Conservation (phyloP, 495 filamentous ascomycete species). For the Hypoxylon intermedium region DNA sequence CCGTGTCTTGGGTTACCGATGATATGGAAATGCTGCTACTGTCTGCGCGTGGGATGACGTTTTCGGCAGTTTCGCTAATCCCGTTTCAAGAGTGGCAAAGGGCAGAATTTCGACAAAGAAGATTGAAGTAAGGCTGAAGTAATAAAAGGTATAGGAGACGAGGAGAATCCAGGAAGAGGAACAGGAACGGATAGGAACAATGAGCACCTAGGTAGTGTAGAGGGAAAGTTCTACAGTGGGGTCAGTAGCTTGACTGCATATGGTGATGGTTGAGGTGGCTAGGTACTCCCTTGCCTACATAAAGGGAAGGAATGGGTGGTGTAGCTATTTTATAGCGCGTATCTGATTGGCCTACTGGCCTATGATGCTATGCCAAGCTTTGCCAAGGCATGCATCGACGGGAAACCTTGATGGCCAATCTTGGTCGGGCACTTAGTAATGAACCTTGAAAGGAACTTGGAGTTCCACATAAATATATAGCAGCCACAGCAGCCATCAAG, state of each 20-base stretch:
- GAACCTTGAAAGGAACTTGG: background rate
- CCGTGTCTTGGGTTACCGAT: background rate
- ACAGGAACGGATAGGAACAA: background rate
- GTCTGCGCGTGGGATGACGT: slow-evolving; percentile 17
- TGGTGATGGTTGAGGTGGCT: slow-evolving; percentile 11
- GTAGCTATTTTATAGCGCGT: slow-evolving; percentile 1
- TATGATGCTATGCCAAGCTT: slow-evolving; percentile 35
- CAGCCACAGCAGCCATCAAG: slow-evolving; percentile 14
- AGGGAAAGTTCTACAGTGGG: slow-evolving; percentile 18
- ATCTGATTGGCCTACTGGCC: slow-evolving; percentile 18
- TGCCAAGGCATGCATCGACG: slow-evolving; percentile 18
- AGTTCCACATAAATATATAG: slow-evolving; percentile 8
- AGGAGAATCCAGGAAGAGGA: background rate
- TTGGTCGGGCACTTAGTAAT: slow-evolving; percentile 24
- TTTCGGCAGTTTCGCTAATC: slow-evolving; percentile 23
- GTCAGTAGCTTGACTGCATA: slow-evolving; percentile 19
- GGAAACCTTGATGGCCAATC: slow-evolving; percentile 38
- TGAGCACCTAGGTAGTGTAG: slow-evolving; percentile 3
- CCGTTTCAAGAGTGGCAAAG: background rate
- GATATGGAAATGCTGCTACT: slow-evolving; percentile 5
- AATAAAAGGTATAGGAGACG: background rate
- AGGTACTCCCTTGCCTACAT: slow-evolving; percentile 5
- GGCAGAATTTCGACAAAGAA: slow-evolving; percentile 3
- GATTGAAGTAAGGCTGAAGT: background rate
- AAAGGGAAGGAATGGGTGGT: slow-evolving; percentile 22